Conservation (phyloP, 805 yeast genomes). For the Alloascoidea hylecoeti region DNA sequence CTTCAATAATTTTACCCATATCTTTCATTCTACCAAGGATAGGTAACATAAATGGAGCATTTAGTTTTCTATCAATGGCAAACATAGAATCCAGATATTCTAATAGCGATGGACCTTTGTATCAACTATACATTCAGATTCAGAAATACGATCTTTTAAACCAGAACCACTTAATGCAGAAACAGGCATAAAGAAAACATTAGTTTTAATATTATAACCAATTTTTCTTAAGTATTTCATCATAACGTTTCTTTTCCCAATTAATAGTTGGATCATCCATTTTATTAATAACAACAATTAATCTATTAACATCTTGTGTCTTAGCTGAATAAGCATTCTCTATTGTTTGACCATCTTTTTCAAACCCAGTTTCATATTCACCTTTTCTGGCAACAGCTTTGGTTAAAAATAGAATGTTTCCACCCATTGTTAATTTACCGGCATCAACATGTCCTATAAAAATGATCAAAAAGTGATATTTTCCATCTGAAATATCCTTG, state of each 20-base stretch:
- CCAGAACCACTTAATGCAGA: slow-evolving; percentile 98
- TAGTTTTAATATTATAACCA: slow-evolving; percentile 77
- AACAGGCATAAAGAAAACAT: slow-evolving; percentile 89
- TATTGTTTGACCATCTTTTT: slow-evolving; percentile 97
- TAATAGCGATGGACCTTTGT: slow-evolving; percentile 79
- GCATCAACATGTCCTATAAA: slow-evolving; percentile 99
- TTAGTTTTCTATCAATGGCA: slow-evolving; percentile 71
- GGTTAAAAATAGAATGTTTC: slow-evolving; percentile 82
- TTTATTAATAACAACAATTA: slow-evolving; percentile 90
- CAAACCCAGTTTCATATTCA: slow-evolving; percentile 98
- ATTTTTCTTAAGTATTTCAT: slow-evolving; percentile 75
- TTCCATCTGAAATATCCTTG: slow-evolving; percentile 90
- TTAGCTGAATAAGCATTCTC: slow-evolving; percentile 96
- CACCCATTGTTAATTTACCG: slow-evolving; percentile 99
- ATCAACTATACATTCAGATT: slow-evolving; percentile 78
- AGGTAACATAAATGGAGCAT: slow-evolving; percentile 97
- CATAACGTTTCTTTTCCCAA: slow-evolving; percentile 94
- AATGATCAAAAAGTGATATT: slow-evolving; percentile 91
- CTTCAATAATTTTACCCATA: slow-evolving; percentile 94
- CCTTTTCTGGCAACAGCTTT: slow-evolving; percentile 99
- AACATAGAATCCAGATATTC: slow-evolving; percentile 81
- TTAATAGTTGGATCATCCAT: slow-evolving; percentile 97
- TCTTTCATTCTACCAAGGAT: slow-evolving; percentile 91
- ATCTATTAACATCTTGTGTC: slow-evolving; percentile 94
- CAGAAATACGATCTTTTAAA: slow-evolving; percentile 68